phyloP scores from a whole-genome alignment of 2,329 filamentous ascomycete species.

The Curvularia sp. region DNA sequence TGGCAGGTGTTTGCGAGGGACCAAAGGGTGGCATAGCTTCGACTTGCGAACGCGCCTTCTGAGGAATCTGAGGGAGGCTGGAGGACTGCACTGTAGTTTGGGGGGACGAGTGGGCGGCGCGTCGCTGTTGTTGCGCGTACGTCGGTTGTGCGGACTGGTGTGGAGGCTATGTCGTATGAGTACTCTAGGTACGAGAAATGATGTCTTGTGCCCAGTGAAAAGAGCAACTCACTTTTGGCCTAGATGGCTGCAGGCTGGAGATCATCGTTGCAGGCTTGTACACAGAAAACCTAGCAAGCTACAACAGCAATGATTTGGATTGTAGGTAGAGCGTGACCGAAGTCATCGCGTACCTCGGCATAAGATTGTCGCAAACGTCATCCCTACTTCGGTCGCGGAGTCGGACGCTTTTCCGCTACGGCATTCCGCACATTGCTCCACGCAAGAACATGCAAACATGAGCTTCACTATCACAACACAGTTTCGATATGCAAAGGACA shows the following conservation, averaged over 20 bases:
- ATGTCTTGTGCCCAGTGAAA: background rate
- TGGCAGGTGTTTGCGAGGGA: conserved; percentile 24
- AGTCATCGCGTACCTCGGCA: conserved; percentile 35
- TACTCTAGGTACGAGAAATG: background rate
- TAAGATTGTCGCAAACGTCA: conserved; percentile 32
- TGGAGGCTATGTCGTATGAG: conserved; percentile 29
- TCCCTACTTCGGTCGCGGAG: conserved; percentile 25
- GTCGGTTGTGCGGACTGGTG: conserved; percentile 34
- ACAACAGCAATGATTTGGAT: conserved; percentile 3
- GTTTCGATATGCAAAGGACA: conserved; percentile 44
- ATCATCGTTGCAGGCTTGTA: conserved; percentile 43
- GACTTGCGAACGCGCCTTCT: conserved; percentile 54
- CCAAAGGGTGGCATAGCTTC: conserved; percentile 57
- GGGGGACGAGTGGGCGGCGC: conserved; percentile 28
- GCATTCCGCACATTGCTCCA: conserved; percentile 14
- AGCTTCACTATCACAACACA: conserved; percentile 4
- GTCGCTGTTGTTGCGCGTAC: conserved; percentile 37
- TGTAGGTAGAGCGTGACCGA: conserved; percentile 14
- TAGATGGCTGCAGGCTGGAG: conserved; percentile 49
- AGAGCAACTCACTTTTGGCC: conserved; percentile 47
- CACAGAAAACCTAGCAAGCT: conserved; percentile 15
- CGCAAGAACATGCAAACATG: conserved; percentile 16
- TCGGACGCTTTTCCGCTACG: conserved; percentile 35
- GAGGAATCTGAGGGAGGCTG: background rate
- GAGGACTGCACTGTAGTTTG: conserved; percentile 8